These are phyloP conservation scores for Scytalidium lignicola DNA, from an alignment of 2,329 filamentous ascomycete genomes.

Conservation along the genomic window DNA sequence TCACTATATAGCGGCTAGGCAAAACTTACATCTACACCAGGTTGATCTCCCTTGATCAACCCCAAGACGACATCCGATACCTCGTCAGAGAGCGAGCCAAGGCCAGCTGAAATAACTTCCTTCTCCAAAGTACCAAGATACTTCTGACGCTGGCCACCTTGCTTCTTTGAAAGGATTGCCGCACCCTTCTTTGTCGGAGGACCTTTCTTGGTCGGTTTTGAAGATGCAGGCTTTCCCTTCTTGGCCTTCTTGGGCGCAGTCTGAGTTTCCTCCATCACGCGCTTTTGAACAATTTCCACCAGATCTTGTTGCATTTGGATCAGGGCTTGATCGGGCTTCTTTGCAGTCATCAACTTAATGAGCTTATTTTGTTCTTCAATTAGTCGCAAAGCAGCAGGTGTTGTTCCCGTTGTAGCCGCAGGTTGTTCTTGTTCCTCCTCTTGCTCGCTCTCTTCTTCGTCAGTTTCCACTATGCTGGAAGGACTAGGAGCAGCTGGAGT, in stretches of 20 bases:
- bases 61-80: constrained; percentile 76
- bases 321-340: constrained; percentile 45
- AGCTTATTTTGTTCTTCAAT: constrained; percentile 52
- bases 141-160: constrained; percentile 26
- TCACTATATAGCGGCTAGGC: constrained; percentile 5
- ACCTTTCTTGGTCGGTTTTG: constrained; percentile 23
- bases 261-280: constrained; percentile 51
- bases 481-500: constrained; percentile 60
- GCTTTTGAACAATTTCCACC: constrained; percentile 49
- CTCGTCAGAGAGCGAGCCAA: constrained; percentile 72
- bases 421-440: constrained; percentile 51
- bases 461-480: constrained; percentile 63
- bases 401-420: constrained; percentile 35
- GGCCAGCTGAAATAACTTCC: constrained; percentile 81
- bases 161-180: constrained; percentile 38
- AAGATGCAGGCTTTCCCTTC: constrained; percentile 32
- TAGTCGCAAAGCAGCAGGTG: constrained; percentile 47
- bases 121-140: constrained; percentile 76
- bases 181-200: constrained; percentile 37
- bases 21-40: constrained; percentile 58
- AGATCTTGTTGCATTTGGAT: constrained; percentile 50
- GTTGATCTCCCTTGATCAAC: constrained; percentile 81
- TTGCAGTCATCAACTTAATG: constrained; percentile 45
- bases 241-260: constrained; percentile 31
- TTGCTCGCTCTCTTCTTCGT: constrained; percentile 64